Base-by-base conservation (phyloP, 805 yeast genomes). In the Cyberlindnera maritima region DNA sequence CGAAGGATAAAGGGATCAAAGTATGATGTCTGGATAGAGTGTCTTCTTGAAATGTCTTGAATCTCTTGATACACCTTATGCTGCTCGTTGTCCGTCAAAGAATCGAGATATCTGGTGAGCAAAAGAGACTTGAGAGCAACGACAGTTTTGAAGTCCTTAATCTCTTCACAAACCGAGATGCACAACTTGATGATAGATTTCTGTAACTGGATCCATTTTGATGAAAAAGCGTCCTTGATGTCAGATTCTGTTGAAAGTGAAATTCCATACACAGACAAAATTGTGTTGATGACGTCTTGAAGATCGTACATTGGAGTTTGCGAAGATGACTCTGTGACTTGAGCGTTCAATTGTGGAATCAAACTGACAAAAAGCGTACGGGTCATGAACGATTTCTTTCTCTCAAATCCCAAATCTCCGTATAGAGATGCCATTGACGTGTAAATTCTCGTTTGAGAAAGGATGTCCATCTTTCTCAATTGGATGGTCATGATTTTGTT, bases 1-100 rank as follows among this genome's bases (percentile, higher is more conserved):
- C 91, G 69, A 1, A 88, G 67, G 9, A 92, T 46, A 46, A 72
- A 75, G 1, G 83, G 81, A 62, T 92, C 97, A 88, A 96, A 88
- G 57, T 88, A 88, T 1, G 70, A 65, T 11, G 66, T 50, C 1
- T 55, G 55, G 12, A 70, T 53, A 12, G 65, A 57, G 14, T 50
- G 41, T 1, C 50, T 55, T 13, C 51, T 59, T 4, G 56, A 43
- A 10, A 65, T 44, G 36, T 62, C 40, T 29, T 62, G 67, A 10
- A 83, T 55, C 2, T 60, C 64, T 7, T 55, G 49, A 48, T 67
- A 63, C 3, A 76, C 50, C 13, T 62, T 62, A 3, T 65, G 51
- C 59, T 88, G 96, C 55, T 87, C 94, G 11, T 73, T 75, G 9
- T 68, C 67, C 0, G 79, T 69, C 38, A 88, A 65, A 20, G 82